Conservation (phyloP, 139 green algal genomes). For the Eudorina sp. region DNA sequence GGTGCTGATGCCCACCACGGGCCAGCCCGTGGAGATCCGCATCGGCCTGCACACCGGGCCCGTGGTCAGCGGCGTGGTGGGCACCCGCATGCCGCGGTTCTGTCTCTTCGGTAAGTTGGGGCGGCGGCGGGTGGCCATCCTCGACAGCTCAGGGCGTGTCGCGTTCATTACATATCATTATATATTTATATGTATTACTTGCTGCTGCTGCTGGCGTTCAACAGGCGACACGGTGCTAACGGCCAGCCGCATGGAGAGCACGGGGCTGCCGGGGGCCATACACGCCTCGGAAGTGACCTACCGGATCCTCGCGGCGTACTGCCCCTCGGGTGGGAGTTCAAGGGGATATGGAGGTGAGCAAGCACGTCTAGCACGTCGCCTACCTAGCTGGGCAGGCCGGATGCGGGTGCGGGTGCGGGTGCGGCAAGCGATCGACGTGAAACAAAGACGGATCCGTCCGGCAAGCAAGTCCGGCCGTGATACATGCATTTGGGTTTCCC, state of each 20-base stretch:
- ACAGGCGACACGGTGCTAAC: slow-evolving; percentile 58
- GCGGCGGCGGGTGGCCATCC: not conserved
- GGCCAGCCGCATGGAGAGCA: slow-evolving; percentile 54
- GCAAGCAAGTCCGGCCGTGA: no score
- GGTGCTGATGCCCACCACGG: slow-evolving; percentile 17
- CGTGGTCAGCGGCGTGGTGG: slow-evolving; percentile 38
- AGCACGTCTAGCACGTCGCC: no score
- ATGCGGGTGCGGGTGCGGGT: no score
- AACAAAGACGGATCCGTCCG: no score
- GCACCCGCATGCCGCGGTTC: slow-evolving; percentile 45
- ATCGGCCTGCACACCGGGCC: slow-evolving; percentile 45
- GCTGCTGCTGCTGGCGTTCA: not conserved
- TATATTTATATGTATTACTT: no score
- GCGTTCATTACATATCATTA: no score
- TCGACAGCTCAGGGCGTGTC: no score
- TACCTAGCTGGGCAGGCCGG: no score
- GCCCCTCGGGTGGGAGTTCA: not conserved
- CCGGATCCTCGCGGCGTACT: not conserved
- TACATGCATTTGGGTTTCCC: no score
- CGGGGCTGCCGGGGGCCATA: slow-evolving; percentile 8
- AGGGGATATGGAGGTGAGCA: not conserved
- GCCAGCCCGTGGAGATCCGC: slow-evolving; percentile 10
- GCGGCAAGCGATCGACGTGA: no score
- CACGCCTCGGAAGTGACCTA: slow-evolving; percentile 11
- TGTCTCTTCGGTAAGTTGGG: slow-evolving; percentile 11